A percentile compares a stretch with the other conserved stretches of the same genome.
phyloP scores from a whole-genome alignment of 2,329 filamentous ascomycete genomes.

The Gnomoniopsis smithogilvyi region DNA sequence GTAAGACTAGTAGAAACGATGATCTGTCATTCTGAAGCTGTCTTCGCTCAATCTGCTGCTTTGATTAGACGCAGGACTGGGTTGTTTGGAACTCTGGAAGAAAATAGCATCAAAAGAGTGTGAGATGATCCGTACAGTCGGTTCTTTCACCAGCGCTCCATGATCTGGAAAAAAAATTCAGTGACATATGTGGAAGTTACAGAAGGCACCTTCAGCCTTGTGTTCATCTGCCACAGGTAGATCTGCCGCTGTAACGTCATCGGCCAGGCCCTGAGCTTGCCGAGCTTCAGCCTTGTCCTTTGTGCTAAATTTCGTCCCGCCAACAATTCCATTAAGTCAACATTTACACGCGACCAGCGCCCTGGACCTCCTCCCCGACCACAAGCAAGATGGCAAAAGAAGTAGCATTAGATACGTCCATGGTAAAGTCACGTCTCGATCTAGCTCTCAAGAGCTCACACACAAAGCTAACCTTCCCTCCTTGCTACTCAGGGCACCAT shows the following conservation, averaged over 20 bases:
- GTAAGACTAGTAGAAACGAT: neutral
- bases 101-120: neutral
- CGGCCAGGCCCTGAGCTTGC: neutral
- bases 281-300: constrained; percentile 3
- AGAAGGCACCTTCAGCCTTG: neutral
- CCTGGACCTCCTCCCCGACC: neutral
- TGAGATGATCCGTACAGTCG: neutral
- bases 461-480: constrained; percentile 2
- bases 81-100: neutral
- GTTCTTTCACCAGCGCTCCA: neutral
- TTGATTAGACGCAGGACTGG: too few relatives aligned
- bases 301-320: neutral
- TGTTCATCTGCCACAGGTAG: neutral
- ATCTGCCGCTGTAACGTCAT: constrained; percentile 2
- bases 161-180: neutral
- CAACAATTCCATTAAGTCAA: neutral
- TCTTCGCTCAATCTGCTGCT: neutral
- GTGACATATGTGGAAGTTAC: neutral
- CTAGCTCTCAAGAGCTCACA: neutral
- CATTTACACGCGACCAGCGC: neutral
- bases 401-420: constrained; percentile 78
- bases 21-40: neutral
- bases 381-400: constrained; percentile 65
- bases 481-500: constrained; percentile 66
- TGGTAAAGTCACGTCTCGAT: constrained; percentile 52